Base-by-base conservation (phyloP, 2,329 filamentous ascomycete genomes). In the Trichoderma gracile region DNA sequence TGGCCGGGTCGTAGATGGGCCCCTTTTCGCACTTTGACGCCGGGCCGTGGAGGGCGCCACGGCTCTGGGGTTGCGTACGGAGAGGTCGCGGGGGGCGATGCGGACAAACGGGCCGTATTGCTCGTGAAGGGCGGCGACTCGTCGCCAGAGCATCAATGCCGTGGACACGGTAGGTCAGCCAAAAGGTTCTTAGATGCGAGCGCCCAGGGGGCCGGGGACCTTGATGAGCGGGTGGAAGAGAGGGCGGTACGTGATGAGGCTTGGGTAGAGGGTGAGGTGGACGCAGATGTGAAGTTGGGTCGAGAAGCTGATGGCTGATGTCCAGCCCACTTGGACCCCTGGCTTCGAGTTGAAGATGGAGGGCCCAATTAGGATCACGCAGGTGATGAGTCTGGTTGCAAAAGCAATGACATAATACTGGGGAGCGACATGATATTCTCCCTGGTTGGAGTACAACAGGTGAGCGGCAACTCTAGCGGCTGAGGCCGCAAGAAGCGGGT, bases 51-150 rank as follows among this genome's bases (percentile, higher is more conserved):
- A 17, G 43, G 27, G 42, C 5, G 23, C 23, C n/a, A 47, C 19
- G 14, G 42, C 55, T 15, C 38, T 58, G 10, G 43, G 55, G 17
- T 58, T 7, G 10, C 55, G 14, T 6, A 58, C 19, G 5, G 43
- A 58, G n/a, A 58, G n/a, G n/a, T 58, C 42, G 19, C 25, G 14
- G 1, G 52, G 52, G 3, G 33, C 52, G 42, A 55, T 23, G 3
- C 52, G 52, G 3, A 55, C 54, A 46, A 33, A 57, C n/a, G 54
- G 54, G 9, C 54, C 25, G 12, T 47, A 46, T 17, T 57, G 27
- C 7, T 38, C 42, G 25, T 57, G 55, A n/a, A 58, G 43, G 27
- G 19, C 15, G 3, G 19, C 27, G 38, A 49, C 27, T 25, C 17
- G 7, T 7, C 21, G 1, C 55, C 19, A 47, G 23, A n/a, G 27